Conservation (phyloP, 1,139 yeast genomes). For the Candida dubliniensis region DNA sequence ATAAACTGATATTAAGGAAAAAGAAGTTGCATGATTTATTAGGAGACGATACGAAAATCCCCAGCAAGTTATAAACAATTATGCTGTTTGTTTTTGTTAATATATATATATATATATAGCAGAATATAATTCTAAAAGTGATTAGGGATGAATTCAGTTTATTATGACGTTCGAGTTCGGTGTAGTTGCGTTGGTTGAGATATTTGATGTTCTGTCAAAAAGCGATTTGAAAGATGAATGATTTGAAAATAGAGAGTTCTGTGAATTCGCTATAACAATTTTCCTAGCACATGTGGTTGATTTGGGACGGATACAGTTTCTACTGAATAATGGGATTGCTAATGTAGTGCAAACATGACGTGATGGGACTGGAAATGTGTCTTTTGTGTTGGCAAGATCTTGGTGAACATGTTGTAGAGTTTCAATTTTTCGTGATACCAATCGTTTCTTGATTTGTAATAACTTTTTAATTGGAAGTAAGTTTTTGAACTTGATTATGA, state of each 20-base stretch:
- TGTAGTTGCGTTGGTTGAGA: conserved; percentile 5
- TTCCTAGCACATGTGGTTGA: neutral
- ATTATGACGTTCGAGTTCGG: conserved; percentile 1
- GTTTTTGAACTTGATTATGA: too few relatives aligned
- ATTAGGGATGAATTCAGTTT: neutral
- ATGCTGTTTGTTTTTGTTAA: neutral
- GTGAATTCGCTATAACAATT: neutral
- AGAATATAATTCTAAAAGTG: too few relatives aligned
- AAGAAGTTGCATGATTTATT: conserved; percentile 8
- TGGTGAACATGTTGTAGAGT: neutral
- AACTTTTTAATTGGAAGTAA: too few relatives aligned
- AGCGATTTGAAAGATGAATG: conserved; percentile 3
- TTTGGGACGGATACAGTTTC: neutral
- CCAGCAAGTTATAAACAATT: conserved; percentile 9
- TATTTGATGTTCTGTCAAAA: conserved; percentile 2
- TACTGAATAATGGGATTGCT: conserved; percentile 3
- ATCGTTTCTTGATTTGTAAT: too few relatives aligned
- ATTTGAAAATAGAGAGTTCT: conserved; percentile 4
- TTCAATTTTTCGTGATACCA: too few relatives aligned
- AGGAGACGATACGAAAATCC: conserved; percentile 1
- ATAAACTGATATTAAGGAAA: conserved; percentile 11
- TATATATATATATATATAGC: neutral
- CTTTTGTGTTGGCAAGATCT: neutral
- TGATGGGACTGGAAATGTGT: conserved; percentile 6
- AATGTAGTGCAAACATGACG: conserved; percentile 9